Percentiles rank a stretch among this genome's conserved stretches.
Conservation (phyloP, 1,284 basidiomycete species). For the Marasmius tenuissimus region DNA sequence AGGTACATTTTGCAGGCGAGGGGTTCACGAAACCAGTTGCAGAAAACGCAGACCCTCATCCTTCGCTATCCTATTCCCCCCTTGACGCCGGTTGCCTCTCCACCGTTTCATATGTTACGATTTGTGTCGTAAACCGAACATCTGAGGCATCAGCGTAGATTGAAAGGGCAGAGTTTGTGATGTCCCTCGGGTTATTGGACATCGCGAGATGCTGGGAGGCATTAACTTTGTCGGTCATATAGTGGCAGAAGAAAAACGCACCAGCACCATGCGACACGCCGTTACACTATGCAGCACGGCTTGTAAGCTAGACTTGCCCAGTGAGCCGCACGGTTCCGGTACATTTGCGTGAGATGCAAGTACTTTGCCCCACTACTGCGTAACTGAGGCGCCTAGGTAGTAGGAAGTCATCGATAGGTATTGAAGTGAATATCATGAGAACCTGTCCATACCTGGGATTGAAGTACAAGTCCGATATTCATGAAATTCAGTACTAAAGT, state of each 20-base stretch:
- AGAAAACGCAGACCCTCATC: too few relatives aligned
- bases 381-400: constrained; percentile 18
- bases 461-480: constrained; percentile 19
- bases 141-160: background rate
- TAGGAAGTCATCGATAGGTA: background rate
- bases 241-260: background rate
- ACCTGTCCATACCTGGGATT: constrained; percentile 13
- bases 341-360: background rate
- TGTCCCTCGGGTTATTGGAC: constrained; percentile 7
- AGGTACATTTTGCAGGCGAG: too few relatives aligned
- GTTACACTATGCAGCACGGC: constrained; percentile 21
- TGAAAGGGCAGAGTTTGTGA: constrained; percentile 5
- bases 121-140: constrained; percentile 6
- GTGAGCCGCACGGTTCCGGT: background rate
- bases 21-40: too few relatives aligned
- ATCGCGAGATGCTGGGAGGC: constrained; percentile 5
- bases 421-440: background rate
- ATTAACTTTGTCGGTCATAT: background rate
- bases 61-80: too few relatives aligned
- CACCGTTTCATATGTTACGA: background rate
- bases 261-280: constrained; percentile 19
- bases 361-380: constrained; percentile 17
- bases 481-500: constrained; percentile 16
- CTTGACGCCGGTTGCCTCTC: background rate
- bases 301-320: constrained; percentile 14